Conservation (phyloP, 371 early-diverging fungal genomes). For the Thermomucor indicae-seudaticae region DNA sequence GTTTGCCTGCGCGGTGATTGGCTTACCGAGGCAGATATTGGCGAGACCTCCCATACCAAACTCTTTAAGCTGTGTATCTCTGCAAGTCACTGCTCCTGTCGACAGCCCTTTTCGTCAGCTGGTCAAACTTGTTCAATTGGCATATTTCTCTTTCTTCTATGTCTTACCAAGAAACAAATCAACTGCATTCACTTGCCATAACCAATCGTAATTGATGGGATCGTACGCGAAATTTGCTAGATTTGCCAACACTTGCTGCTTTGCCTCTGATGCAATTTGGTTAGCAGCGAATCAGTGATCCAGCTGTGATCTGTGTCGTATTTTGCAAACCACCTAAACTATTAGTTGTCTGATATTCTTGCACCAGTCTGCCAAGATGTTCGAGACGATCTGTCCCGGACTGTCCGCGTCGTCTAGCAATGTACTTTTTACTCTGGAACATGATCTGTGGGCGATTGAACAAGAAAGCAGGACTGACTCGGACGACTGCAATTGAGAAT, state of each 20-base stretch:
- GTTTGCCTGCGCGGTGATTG: too few relatives aligned
- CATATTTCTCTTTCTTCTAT: neutral
- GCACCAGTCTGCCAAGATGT: conserved; percentile 29
- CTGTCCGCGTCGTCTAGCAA: too few relatives aligned
- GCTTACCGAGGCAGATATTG: conserved; percentile 44
- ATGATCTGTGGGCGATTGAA: too few relatives aligned
- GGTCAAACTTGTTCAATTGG: neutral
- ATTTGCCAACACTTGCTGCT: conserved; percentile 52
- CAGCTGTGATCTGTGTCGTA: neutral
- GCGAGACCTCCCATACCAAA: conserved; percentile 54
- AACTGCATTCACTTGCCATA: conserved; percentile 42
- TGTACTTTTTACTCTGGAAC: too few relatives aligned
- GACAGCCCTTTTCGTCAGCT: neutral
- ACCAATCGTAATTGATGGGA: conserved; percentile 48
- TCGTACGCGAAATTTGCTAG: conserved; percentile 64
- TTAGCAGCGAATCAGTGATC: neutral
- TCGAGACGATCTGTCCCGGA: conserved; percentile 18
- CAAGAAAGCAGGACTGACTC: too few relatives aligned
- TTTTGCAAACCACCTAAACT: conserved; percentile 17
- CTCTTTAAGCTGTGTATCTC: conserved; percentile 33
- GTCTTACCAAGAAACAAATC: conserved; percentile 48
- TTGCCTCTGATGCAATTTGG: conserved; percentile 27
- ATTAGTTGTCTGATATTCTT: conserved; percentile 34
- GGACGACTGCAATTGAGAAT: too few relatives aligned
- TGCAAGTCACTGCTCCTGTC: conserved; percentile 21